These are phyloP conservation scores for Schwanniomyces etchellsii DNA, from an alignment of 1,139 yeast genomes.

Conservation along the genomic window DNA sequence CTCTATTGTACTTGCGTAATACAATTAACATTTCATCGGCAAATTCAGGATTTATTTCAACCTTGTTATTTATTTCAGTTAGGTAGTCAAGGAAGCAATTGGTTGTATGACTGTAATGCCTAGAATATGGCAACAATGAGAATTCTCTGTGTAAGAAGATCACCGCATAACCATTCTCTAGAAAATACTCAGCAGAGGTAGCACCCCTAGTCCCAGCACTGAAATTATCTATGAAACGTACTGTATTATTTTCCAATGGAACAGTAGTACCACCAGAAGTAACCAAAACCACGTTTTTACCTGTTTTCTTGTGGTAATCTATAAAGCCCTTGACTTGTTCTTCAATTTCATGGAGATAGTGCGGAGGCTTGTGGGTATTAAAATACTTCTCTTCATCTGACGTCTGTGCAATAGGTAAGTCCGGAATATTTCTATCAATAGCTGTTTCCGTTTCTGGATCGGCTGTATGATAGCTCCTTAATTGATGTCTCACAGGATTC, in stretches of 20 bases:
- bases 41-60: conserved; percentile 57
- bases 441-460: conserved; percentile 70
- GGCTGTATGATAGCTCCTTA: conserved; percentile 47
- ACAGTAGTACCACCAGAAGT: conserved; percentile 99
- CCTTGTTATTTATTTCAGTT: conserved; percentile 46
- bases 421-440: conserved; percentile 70
- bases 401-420: conserved; percentile 71
- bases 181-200: conserved; percentile 85
- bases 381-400: conserved; percentile 76
- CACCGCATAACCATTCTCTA: conserved; percentile 84
- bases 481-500: conserved; percentile 8
- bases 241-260: conserved; percentile 94
- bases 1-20: conserved; percentile 58
- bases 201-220: conserved; percentile 99
- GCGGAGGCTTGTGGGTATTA: conserved; percentile 64
- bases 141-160: conserved; percentile 89
- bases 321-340: conserved; percentile 57
- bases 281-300: conserved; percentile 65
- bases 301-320: conserved; percentile 31
- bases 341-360: conserved; percentile 60
- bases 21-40: conserved; percentile 60
- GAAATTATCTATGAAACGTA: conserved; percentile 91
- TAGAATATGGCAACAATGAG: conserved; percentile 82
- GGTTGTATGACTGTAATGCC: conserved; percentile 83
- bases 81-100: conserved; percentile 83